Base-by-base conservation (phyloP, 495 filamentous ascomycete species). In the Annulohypoxylon bovei region DNA sequence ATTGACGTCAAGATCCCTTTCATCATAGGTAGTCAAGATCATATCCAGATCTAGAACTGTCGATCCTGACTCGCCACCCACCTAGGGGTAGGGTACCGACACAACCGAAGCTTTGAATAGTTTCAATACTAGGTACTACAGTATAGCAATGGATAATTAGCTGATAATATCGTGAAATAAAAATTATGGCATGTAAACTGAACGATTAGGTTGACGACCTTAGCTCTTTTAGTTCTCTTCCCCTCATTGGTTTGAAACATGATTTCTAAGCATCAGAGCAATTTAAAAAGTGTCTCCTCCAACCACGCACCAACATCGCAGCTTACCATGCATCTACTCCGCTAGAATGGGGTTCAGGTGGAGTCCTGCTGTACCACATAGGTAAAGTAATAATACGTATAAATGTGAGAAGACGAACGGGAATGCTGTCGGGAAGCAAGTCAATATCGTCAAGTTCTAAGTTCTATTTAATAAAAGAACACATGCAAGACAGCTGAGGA, bases 251-350 rank as follows among this genome's bases (percentile, higher is more conserved):
- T 47, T 46, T 50, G 52, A 32, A 35, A 23, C 2, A 22, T 62
- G 68, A 67, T 71, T 62, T 66, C 62, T 71, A 71, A 67, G 68
- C 62, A 62, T 2, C 22, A 37, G 27, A 62, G 53, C 66, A 52
- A 56, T 37, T 27, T 28, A 59, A 62, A 16, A 46, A 47, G 30
- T 49, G 56, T 25, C 37, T 28, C 33, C 50, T 18, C 49, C 39
- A 35, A 49, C 32, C 11, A 52, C 20, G 20, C 23, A 46, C 23
- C 28, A 54, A 46, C 33, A 53, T 53, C 25, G 49, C 49, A 18
- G 49, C 49, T 49, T 25, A 20, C 39, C 39, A 42, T 42, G 39
- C 39, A 42, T 42, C 39, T 20, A 18, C n/a, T n/a, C n/a, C 16
- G n/a, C 2, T 42, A 18, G 20, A 16, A 42, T 42, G n/a, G 39